phyloP scores from a whole-genome alignment of 495 filamentous ascomycete genomes.

The Neurospora sp. region DNA sequence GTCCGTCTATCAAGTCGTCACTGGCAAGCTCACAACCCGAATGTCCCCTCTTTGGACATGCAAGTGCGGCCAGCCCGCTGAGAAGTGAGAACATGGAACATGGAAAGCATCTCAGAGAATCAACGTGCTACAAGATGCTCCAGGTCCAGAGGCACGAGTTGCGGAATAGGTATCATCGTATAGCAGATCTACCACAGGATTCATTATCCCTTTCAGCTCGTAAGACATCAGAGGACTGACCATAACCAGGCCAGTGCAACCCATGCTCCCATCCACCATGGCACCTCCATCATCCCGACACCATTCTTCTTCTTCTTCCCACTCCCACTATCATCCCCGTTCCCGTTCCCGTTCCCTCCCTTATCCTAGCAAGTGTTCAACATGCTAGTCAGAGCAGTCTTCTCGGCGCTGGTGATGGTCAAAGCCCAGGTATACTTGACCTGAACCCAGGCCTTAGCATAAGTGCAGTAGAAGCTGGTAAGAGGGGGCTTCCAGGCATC shows the following conservation, averaged over 20 bases:
- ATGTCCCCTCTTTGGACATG: not conserved
- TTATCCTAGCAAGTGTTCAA: conserved; percentile 46
- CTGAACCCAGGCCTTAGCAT: conserved; percentile 59
- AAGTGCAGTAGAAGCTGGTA: conserved; percentile 60
- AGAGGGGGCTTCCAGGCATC: conserved; percentile 67
- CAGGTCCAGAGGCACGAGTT: not conserved
- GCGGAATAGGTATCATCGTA: not conserved
- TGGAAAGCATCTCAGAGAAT: not conserved
- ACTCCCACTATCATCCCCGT: not conserved
- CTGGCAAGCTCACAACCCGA: not conserved
- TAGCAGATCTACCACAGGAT: not conserved
- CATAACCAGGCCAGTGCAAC: not conserved
- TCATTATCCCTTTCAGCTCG: not conserved
- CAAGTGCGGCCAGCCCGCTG: not conserved
- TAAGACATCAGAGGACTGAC: not conserved
- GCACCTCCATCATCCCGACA: not conserved
- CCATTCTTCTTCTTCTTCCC: not conserved
- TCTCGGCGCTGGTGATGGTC: conserved; percentile 23
- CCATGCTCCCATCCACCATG: not conserved
- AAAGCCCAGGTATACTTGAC: conserved; percentile 58
- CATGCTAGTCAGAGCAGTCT: conserved; percentile 53
- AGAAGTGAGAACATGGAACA: not conserved
- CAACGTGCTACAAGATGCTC: not conserved
- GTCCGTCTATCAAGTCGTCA: not conserved
- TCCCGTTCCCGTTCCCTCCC: not conserved